These are phyloP conservation scores for Schizothecium vesticola DNA, from an alignment of 495 filamentous ascomycete genomes.

Conservation along the genomic window DNA sequence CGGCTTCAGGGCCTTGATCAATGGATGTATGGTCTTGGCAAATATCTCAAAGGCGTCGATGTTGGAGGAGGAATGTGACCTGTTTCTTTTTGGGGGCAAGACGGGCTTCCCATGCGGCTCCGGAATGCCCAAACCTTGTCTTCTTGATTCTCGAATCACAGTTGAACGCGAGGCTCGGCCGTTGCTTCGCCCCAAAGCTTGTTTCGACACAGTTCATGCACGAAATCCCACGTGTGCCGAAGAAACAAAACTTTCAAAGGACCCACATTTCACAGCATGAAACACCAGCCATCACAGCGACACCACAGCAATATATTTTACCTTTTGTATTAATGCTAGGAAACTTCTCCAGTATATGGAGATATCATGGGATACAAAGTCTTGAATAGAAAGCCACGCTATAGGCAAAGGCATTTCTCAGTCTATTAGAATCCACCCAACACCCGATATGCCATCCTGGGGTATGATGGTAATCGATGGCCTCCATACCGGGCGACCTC, in stretches of 20 bases:
- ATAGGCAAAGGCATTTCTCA: conserved; percentile 14
- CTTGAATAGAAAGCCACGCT: conserved; percentile 29
- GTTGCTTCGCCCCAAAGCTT: not conserved
- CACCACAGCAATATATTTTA: conserved; percentile 15
- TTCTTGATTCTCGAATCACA: not conserved
- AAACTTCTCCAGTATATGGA: conserved; percentile 5
- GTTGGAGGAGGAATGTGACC: too few relatives aligned
- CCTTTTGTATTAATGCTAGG: conserved; percentile 38
- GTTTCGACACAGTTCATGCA: not conserved
- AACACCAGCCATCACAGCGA: not conserved
- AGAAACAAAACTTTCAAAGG: not conserved
- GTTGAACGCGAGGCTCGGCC: not conserved
- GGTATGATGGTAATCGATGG: conserved; percentile 15
- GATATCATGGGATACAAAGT: conserved; percentile 20
- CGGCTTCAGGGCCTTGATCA: too few relatives aligned
- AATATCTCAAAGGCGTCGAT: too few relatives aligned
- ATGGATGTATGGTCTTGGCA: too few relatives aligned
- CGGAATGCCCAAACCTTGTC: not conserved
- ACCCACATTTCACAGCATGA: not conserved
- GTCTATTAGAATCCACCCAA: conserved; percentile 19
- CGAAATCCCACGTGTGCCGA: not conserved
- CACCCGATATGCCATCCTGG: conserved; percentile 21
- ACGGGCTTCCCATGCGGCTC: not conserved
- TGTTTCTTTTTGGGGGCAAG: too few relatives aligned
- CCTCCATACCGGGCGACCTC: conserved; percentile 14